Base-by-base conservation (phyloP, 306 rosid species). In the Rosa multiflora region DNA sequence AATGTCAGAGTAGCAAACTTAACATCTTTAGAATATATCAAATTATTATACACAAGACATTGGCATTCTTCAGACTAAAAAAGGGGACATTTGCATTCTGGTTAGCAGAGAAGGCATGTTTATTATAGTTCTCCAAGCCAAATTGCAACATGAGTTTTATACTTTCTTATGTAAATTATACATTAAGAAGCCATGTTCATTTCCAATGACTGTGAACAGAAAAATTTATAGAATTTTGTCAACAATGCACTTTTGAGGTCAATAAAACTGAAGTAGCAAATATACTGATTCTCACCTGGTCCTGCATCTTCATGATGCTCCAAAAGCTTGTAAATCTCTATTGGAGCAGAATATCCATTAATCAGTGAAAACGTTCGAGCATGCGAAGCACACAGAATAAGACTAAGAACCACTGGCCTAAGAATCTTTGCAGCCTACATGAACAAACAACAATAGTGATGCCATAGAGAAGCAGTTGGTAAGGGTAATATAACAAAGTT, bases 301-400 rank as follows among this genome's bases (percentile, higher is more conserved):
- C 81, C 94, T 15, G 79, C 91, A 76, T 88, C 88, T 0, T 90
- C 94, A 84, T 93, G 93, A 85, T 96, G 94, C 78, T 92, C 96
- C 72, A 96, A 83, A 77, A 93, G 87, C 86, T 96, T 93, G 91
- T 96, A 96, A 83, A 83, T 83, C 91, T 90, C 98, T 76, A 93
- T 14, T 17, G 99, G 99, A 73, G 99, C 99, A 39, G 96, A 87
- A 86, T 96, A 96, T 72, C 98, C 99, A 84, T 93, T 76, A 81
- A 88, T 96, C 80, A 96, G 78, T 72, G 99, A 96, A 88, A 96
- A 96, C 4, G 99, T 93, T 73, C 99, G 96, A 75, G 99, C 93
- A 87, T 96, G 98, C 76, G 99, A 93, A 72, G 91, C 88, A 77
- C 84, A 85, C 66, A 96, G 81, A 77, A 96, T 91, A 78, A 96